Evolutionary conservation across 73 alveolate genomes (phyloP).

Genomic region (Symbiodinium pilosum): DNA sequence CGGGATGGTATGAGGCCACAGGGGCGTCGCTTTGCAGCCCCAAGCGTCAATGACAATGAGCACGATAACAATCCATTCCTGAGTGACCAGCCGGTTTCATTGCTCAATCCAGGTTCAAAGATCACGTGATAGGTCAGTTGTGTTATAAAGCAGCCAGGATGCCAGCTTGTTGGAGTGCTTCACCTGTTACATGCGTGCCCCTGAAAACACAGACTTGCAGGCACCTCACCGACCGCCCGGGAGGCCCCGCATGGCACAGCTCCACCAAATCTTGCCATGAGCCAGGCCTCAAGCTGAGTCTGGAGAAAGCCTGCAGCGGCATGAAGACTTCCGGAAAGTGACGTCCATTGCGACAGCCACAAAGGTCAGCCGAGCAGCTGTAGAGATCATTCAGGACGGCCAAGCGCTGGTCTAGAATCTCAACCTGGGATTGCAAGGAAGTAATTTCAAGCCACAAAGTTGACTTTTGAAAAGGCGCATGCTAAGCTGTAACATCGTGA

Average conservation of each 20-base stretch:
- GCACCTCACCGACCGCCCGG: background rate
- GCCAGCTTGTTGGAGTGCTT: conserved; percentile 84
- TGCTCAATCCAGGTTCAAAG: background rate
- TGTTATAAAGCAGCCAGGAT: background rate
- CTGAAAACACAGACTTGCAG: background rate
- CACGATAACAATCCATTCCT: conserved; percentile 72
- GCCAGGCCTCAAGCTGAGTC: conserved; percentile 42
- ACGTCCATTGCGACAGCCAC: background rate
- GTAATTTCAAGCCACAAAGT: no score
- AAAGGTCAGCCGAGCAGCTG: background rate
- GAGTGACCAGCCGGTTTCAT: background rate
- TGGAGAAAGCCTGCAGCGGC: conserved; percentile 31
- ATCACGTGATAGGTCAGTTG: no score
- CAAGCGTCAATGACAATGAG: conserved; percentile 38
- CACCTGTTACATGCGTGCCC: conserved; percentile 28
- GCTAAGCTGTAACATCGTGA: no score
- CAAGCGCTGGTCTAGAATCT: conserved; percentile 64
- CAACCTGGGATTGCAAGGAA: conserved; percentile 71
- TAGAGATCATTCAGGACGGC: conserved; percentile 87
- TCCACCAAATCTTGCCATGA: background rate
- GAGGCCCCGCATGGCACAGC: background rate
- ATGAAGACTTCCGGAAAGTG: background rate
- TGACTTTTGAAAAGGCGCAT: no score
- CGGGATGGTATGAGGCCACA: no score
- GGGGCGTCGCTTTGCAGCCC: no score